phyloP scores from a whole-genome alignment of 2,329 filamentous ascomycete species.

The Fusarium tjaetaba region DNA sequence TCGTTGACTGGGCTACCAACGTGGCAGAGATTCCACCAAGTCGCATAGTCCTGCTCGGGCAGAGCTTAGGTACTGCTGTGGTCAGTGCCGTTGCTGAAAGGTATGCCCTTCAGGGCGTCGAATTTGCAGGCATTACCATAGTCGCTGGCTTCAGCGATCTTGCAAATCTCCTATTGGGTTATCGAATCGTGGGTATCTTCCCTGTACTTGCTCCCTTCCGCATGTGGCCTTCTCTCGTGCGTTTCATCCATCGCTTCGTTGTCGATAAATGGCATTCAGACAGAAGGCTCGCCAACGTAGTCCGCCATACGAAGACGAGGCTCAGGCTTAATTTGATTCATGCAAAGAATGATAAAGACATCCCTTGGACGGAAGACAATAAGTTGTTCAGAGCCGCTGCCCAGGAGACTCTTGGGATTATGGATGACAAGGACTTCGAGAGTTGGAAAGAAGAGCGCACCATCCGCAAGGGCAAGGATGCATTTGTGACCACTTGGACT shows the following conservation, averaged over 20 bases:
- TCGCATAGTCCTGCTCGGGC: constrained; percentile 83
- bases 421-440: constrained; percentile 52
- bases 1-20: constrained; percentile 77
- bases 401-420: constrained; percentile 56
- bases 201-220: constrained; percentile 82
- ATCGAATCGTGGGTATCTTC: constrained; percentile 80
- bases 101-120: constrained; percentile 67
- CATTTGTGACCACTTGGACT: constrained; percentile 59
- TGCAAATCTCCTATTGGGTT: constrained; percentile 77
- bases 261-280: constrained; percentile 86
- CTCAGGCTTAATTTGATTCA: constrained; percentile 80
- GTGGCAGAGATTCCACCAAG: constrained; percentile 71
- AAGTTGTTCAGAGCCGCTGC: constrained; percentile 70
- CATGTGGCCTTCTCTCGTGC: constrained; percentile 71
- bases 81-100: constrained; percentile 77
- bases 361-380: constrained; percentile 77
- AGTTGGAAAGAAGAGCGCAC: constrained; percentile 59
- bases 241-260: constrained; percentile 69
- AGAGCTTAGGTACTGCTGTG: constrained; percentile 89
- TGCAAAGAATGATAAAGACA: constrained; percentile 82
- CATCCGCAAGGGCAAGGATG: constrained; percentile 54
- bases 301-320: constrained; percentile 60
- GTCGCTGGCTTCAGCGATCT: constrained; percentile 83
- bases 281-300: constrained; percentile 69
- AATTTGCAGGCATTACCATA: constrained; percentile 83